Evolutionary conservation across 495 filamentous ascomycete genomes (phyloP), one percentile per base, ranked within the genome.

Genomic region (Hypoxylon perforatum): DNA sequence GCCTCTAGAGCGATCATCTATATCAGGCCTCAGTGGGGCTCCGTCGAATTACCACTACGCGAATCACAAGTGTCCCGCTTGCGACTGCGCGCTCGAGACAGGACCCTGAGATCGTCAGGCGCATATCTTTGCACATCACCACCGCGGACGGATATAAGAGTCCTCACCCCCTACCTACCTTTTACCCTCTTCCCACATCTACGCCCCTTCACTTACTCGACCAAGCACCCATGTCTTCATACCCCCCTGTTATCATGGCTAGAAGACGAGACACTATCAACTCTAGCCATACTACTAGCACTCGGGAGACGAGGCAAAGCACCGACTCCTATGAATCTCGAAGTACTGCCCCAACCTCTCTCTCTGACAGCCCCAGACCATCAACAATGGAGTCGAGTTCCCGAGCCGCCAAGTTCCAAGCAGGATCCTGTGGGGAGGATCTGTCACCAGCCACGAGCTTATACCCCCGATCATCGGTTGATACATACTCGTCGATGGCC

Each of bases 401-500:
- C 49, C 75, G 70, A 17, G 61, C 68, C 62, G 77, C 78, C 59
- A 77, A 61, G 21, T 67, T 75, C 39, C 76, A 82, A 39, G 61
- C 73, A 18, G 53, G 73, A 35, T 79, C 78, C 53, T 77, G 81
- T 57, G 71, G 78, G 14, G 76, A 82, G 60, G 80, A 85, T 47
- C 69, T 78, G 61, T 85, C 78, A 41, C 82, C 78, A n/a, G 63
- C 67, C 36, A 81, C 77, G 14, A 85, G 75, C 44, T 72, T 79
- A 64, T 84, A 83, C 39, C 83, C 88, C 22, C 84, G 85, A 36
- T 85, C 86, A 39, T 94, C 92, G 1, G 83, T 86, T 53, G 90
- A 93, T 57, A 96, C 92, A 1, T 94, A 93, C 71, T 88, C 88
- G 64, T 96, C 93, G 9, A 82, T 83, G 25, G 80, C 84, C 14